Base-by-base conservation (phyloP, 148 eudicot genomes). In the Rhododendron ovatum region DNA sequence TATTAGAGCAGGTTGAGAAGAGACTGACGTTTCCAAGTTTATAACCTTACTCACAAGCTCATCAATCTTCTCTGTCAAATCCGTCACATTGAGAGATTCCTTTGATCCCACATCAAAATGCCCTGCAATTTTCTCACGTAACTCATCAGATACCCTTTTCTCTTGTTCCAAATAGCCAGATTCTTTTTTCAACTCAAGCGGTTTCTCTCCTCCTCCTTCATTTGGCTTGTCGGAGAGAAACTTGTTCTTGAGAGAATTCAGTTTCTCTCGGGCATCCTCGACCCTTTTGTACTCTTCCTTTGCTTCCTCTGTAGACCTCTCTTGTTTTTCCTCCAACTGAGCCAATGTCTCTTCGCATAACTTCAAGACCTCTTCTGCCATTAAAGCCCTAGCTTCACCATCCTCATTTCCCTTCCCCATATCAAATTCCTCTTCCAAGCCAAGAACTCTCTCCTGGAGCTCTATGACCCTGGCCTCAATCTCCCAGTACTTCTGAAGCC, bases 1-100 rank as follows among this genome's bases (percentile, higher is more conserved):
- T 39, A 93, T 93, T 57, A 95, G 87, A 65, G 93, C 95, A 47
- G 95, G 94, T 89, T 97, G 99, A 80, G 98, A 93, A 43, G 95
- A 90, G 81, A 97, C 95, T 9, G 94, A 86, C 55, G 92, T 92
- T 86, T 95, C 95, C 82, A 95, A 86, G 90, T 84, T 92, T 53
- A 94, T 93, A 86, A 95, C 98, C 90, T 93, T 95, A 86, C 88
- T 91, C 39, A 95, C 99, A 82, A 97, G 96, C 90, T 95, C 94
- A 83, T 97, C 96, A 8, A 97, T 91, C 87, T 91, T 97, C 88
- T 94, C 98, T 20, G 93, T 96, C 91, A 97, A 84, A 86, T 89
- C 92, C 22, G 93, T 80, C 80, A 95, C 95, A 5, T 90, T 89
- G 24, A 92, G 86, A n/a, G 92, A 57, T 51, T 77, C 87, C 85